Base-by-base conservation (phyloP, 1,284 basidiomycete species). In the Entoloma clypeatum region DNA sequence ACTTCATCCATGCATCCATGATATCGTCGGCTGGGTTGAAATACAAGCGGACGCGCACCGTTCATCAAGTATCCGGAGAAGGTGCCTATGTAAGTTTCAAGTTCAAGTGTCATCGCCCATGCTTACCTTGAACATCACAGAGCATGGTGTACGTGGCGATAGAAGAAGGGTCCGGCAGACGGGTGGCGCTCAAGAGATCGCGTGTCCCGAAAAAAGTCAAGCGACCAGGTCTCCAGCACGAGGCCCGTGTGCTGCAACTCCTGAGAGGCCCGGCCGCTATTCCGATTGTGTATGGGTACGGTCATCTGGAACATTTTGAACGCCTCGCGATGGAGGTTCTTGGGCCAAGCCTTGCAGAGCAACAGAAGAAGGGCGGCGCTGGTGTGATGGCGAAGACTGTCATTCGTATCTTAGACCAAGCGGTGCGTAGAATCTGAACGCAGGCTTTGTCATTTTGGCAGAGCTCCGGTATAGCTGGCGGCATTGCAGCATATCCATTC, bases 401-500 rank as follows among this genome's bases (percentile, higher is more conserved):
- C n/a, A n/a, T n/a, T n/a, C n/a, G n/a, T n/a, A n/a, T n/a, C n/a
- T n/a, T n/a, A n/a, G n/a, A n/a, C n/a, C n/a, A n/a, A n/a, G n/a
- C n/a, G n/a, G n/a, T n/a, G n/a, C n/a, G n/a, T n/a, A n/a, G n/a
- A n/a, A n/a, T n/a, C n/a, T n/a, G n/a, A n/a, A n/a, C n/a, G n/a
- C n/a, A n/a, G n/a, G n/a, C n/a, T n/a, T n/a, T n/a, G n/a, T n/a
- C n/a, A 22, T 23, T 22, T 36, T 7, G 7, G 21, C 7, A n/a
- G 5, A 16, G n/a, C 36, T 10, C 25, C 40, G 5, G 32, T 13
- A 18, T 19, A 36, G 11, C 28, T 35, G 40, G 32, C 29, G n/a
- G 44, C 47, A 10, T 17, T 51, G 14, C 43, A 39, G 13, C 31
- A 45, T 25, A 29, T 52, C n/a, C 43, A 50, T 30, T 5, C 1